Evolutionary conservation across 306 rosid genomes (phyloP), one percentile per base, ranked within the genome.

Genomic region (Albizia julibrissin): DNA sequence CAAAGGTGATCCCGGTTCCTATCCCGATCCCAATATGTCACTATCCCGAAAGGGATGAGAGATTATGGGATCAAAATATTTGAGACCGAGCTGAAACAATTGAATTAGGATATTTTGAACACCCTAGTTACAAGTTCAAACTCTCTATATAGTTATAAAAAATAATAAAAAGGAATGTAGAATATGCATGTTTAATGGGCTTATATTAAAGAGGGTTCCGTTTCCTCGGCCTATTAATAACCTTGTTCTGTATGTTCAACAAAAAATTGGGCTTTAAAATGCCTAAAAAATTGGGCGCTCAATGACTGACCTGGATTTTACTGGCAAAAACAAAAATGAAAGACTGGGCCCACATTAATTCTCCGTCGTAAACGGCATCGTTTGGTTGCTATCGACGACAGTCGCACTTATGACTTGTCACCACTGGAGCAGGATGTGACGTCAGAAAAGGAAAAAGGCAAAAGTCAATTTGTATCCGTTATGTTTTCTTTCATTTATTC

Each of bases 401-500:
- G 56, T 22, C 2, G 37, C 56, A 42, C 44, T 43, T 26, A 44
- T 71, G 75, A 71, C 22, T 22, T 22, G 61, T 56, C 62, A 46
- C 43, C 74, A 31, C 37, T 47, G 37, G 72, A 79, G 77, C 72
- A 61, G 34, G 79, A 46, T n/a, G 21, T 10, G 59, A 18, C 75
- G 58, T 37, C 8, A 69, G 50, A 69, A 69, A 39, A 42, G 21
- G 33, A 5, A 69, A 69, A n/a, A 37, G 0, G 59, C 1, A 15
- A 78, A 75, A 84, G 81, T 56, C 64, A 69, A 69, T 21, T 37
- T 72, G 73, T 80, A 52, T 46, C 87, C 87, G 87, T 84, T 87
- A 79, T 31, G 40, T 13, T n/a, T 42, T 42, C 54, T 69, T 40
- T 42, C 74, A 42, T 69, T 70, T 44, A 59, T 61, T 72, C 58